phyloP scores from a whole-genome alignment of 108 stramenopile species.

The Asterionellopsis glacialis region DNA sequence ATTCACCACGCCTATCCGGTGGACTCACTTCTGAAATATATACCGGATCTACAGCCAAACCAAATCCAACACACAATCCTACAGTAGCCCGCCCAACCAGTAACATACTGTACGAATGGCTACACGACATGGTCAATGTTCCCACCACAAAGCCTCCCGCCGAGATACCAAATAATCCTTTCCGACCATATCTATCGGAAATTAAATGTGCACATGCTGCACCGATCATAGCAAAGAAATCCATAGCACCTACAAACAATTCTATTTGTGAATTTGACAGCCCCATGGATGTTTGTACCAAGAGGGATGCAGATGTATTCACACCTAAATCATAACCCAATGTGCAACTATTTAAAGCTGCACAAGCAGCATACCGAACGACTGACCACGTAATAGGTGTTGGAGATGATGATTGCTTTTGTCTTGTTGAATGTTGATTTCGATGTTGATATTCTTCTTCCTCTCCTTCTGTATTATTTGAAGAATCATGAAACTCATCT shows the following conservation, averaged over 20 bases:
- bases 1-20: constrained; percentile 64
- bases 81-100: constrained; percentile 48
- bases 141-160: constrained; percentile 46
- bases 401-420: too few species aligned
- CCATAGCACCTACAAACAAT: constrained; percentile 64
- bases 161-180: constrained; percentile 38
- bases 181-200: constrained; percentile 30
- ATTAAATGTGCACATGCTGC: constrained; percentile 25
- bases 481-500: too few species aligned
- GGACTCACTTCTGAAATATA: constrained; percentile 83
- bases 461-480: too few species aligned
- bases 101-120: constrained; percentile 20
- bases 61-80: constrained; percentile 59
- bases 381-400: too few species aligned
- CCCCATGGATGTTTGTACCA: constrained; percentile 29
- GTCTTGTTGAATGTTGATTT: too few species aligned
- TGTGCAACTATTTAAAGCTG: background rate
- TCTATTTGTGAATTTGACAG: constrained; percentile 55
- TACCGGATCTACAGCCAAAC: constrained; percentile 70
- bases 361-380: background rate
- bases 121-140: constrained; percentile 18
- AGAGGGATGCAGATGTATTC: constrained; percentile 28
- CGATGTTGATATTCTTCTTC: too few species aligned
- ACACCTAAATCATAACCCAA: constrained; percentile 56
- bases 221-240: constrained; percentile 47